Conservation (phyloP, 2,329 filamentous ascomycete genomes). For the Monilinia aucupariae region DNA sequence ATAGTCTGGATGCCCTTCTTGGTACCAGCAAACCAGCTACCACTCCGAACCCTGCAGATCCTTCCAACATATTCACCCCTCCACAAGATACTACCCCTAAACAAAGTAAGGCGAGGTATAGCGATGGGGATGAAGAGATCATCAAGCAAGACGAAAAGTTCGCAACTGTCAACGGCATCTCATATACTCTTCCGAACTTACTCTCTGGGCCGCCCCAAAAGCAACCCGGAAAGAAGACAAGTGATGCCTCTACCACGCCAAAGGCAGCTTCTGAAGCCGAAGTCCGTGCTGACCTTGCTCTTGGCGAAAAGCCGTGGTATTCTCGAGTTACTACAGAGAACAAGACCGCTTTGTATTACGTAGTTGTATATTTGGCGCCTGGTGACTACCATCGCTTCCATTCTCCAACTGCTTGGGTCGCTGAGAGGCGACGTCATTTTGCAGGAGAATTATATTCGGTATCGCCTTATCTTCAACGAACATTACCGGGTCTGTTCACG, state of each 20-base stretch:
- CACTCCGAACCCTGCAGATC: conserved; percentile 30
- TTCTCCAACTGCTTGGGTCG: conserved; percentile 91
- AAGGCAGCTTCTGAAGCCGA: conserved; percentile 71
- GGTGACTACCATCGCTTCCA: conserved; percentile 99
- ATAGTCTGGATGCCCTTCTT: conserved; percentile 87
- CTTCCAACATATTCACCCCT: conserved; percentile 46
- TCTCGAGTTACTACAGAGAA: conserved; percentile 56
- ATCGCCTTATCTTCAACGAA: conserved; percentile 88
- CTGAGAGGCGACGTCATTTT: conserved; percentile 91
- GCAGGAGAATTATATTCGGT: conserved; percentile 94
- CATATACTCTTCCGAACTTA: conserved; percentile 84
- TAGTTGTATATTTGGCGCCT: conserved; percentile 89
- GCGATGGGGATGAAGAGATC: conserved; percentile 50
- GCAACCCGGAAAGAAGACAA: conserved; percentile 41
- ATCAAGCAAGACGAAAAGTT: conserved; percentile 86
- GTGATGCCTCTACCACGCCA: conserved; percentile 68
- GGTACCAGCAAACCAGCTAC: conserved; percentile 56
- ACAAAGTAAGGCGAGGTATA: conserved; percentile 28
- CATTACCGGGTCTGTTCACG: conserved; percentile 88
- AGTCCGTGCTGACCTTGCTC: conserved; percentile 77
- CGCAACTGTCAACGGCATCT: conserved; percentile 87
- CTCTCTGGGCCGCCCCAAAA: conserved; percentile 62
- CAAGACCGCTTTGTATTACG: conserved; percentile 79
- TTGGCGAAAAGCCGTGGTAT: conserved; percentile 66
- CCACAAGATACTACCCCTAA: conserved; percentile 22